Evolutionary conservation across 2,329 filamentous ascomycete species (phyloP), one percentile per base, ranked within the genome.

Genomic region (Phaeomoniella chlamydospora): DNA sequence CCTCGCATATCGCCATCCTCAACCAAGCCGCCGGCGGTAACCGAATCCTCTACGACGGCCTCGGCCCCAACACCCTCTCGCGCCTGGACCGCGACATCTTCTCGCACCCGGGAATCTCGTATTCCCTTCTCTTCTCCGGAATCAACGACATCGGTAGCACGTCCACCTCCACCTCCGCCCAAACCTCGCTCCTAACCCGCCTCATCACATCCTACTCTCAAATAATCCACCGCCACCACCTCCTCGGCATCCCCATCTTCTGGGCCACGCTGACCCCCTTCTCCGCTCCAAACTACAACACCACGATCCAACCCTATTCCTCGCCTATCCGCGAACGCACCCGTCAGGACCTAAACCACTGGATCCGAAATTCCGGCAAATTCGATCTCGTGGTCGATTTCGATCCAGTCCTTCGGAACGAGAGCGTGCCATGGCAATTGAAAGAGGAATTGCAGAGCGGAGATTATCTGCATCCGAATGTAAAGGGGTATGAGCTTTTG

Each of bases 11-110:
- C 35, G 65, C 66, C 10, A 55, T 80, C 10, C 60, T 67, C 42
- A 80, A 81, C 56, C 70, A 80, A 53, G 77, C 75, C 2, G 76
- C 76, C 1, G 77, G 77, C 31, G 77, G 77, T n/a, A 81, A 81
- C 52, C 59, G 73, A 0, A 64, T 81, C 2, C 63, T 81, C 1
- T 55, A 57, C 6, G 74, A 77, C 35, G 71, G 76, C 0, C 60
- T 78, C 0, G 76, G 77, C 0, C 77, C 77, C 2, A 72, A 70
- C 26, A 65, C 72, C 1, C 55, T 78, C 18, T 59, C 64, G 29
- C 69, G 76, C 3, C 66, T 80, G 41, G 68, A 77, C 48, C 66
- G 76, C n/a, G 77, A 81, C 48, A 67, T 77, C 2, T 60, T 81
- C 2, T 52, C 67, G 0, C 68, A 73, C 18, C 61, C 68, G 0